Evolutionary conservation across 129 eudicot genomes (phyloP), one percentile per base, ranked within the genome.

Genomic region (Flaveria linearis): DNA sequence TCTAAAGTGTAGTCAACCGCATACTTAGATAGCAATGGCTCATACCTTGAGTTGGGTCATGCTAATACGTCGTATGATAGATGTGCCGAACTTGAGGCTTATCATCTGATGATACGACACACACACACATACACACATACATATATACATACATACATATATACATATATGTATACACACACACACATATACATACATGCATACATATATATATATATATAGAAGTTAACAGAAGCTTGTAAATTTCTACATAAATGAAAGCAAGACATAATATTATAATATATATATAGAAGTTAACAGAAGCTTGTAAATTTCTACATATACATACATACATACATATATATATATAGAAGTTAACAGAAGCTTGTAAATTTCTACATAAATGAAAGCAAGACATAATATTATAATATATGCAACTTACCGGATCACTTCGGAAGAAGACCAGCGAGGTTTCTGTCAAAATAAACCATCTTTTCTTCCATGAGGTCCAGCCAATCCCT

Each of bases 401-500:
- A 7, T 69, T 61, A 51, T 13, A 25, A 33, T 30, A 74, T 17
- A 13, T 10, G 69, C 6, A 57, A 67, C 97, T 93, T 87, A 94
- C 98, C 42, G 98, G 98, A 83, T 94, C 98, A 80, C 80, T 91
- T 84, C 98, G 83, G 80, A 85, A 94, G 85, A 94, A 94, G 78
- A 94, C 96, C 80, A 94, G 75, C 28, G 97, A 94, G 78, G 96
- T 94, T 15, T 85, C 93, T 20, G 97, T 94, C 49, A 94, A 80
- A 64, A 91, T 80, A 76, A 94, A 91, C 98, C 98, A 94, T 69
- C 97, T 85, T 72, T 94, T 94, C 89, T 94, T 94, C 98, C 98
- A 94, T 22, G 98, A 88, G 68, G 98, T 91, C 98, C 98, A 93
- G 67, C 98, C 98, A 57, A 93, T 93, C 76, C 98, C 98, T 93